A percentile compares a stretch with the other conserved stretches of the same genome.
Evolutionary conservation across 768 basidiomycete genomes (phyloP).

Genomic region (Pisolithus marmoratus): DNA sequence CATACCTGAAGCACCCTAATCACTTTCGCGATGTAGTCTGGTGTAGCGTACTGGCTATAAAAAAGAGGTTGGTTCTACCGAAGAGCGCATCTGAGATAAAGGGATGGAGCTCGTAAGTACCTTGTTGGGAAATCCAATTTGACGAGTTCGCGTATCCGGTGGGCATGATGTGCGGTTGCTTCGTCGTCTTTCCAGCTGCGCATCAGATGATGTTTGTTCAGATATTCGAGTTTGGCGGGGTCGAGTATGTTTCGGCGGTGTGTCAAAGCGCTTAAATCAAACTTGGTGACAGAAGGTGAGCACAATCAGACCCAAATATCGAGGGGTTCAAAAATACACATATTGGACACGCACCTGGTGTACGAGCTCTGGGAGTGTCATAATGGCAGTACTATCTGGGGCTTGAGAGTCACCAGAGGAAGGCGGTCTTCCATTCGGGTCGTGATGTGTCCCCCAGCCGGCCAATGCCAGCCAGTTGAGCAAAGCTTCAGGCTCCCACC

Average conservation of each 20-base stretch:
- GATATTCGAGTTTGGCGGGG: slow-evolving; percentile 69
- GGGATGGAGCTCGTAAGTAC: slow-evolving; percentile 28
- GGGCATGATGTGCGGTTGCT: slow-evolving; percentile 49
- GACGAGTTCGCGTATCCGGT: slow-evolving; percentile 47
- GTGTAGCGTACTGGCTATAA: slow-evolving; percentile 41
- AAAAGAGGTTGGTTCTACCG: not conserved
- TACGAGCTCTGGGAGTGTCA: slow-evolving; percentile 62
- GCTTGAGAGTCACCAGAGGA: slow-evolving; percentile 29
- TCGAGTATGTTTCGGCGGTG: slow-evolving; percentile 83
- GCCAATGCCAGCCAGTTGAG: slow-evolving; percentile 91
- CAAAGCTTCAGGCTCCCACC: slow-evolving; percentile 87
- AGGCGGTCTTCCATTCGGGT: slow-evolving; percentile 10
- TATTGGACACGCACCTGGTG: slow-evolving; percentile 39
- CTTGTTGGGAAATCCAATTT: slow-evolving; percentile 54
- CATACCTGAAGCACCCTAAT: slow-evolving; percentile 57
- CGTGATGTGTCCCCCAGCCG: slow-evolving; percentile 77
- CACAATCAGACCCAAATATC: not conserved
- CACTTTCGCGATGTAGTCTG: slow-evolving; percentile 58
- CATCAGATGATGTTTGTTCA: slow-evolving; percentile 85
- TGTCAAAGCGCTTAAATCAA: slow-evolving; percentile 71
- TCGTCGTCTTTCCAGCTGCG: slow-evolving; percentile 43
- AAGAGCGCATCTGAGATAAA: too few species aligned
- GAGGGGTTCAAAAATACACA: not conserved
- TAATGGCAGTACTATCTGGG: slow-evolving; percentile 61
- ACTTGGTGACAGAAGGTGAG: slow-evolving; percentile 38